A percentile compares a stretch with the other conserved stretches of the same genome.
Conservation (phyloP, 2,329 filamentous ascomycete species). For the Trichoderma sp. region DNA sequence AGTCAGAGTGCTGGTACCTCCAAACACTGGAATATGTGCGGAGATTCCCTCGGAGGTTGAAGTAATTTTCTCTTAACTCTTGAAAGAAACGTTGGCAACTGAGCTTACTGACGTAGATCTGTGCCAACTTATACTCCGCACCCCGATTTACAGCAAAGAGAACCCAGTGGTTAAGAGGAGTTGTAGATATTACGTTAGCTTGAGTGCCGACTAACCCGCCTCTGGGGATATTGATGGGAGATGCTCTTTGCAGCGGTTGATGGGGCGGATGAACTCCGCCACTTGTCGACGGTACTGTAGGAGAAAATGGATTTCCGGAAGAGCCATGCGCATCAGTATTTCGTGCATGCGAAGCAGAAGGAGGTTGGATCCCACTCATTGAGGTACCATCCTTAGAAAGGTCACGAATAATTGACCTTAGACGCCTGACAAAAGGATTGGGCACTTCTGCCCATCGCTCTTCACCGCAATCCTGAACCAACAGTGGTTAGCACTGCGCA, state of each 20-base stretch:
- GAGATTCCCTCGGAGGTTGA: too few relatives aligned
- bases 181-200: neutral
- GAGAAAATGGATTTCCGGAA: neutral
- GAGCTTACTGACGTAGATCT: too few relatives aligned
- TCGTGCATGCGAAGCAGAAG: neutral
- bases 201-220: neutral
- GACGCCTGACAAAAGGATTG: neutral
- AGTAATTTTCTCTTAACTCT: too few relatives aligned
- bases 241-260: neutral
- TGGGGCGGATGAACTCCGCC: neutral
- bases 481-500: neutral
- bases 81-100: too few relatives aligned
- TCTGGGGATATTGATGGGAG: neutral
- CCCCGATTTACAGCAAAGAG: neutral
- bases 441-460: neutral
- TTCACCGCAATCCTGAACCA: neutral
- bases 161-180: neutral
- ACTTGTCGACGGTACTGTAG: neutral
- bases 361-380: neutral
- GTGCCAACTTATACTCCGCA: too few relatives aligned
- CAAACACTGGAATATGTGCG: too few relatives aligned
- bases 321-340: neutral
- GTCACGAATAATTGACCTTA: fast-evolving
- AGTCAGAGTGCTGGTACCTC: too few relatives aligned
- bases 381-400: neutral